These are phyloP conservation scores for Magnusiomyces magnusii DNA, from an alignment of 1,139 yeast species.

Conservation along the genomic window DNA sequence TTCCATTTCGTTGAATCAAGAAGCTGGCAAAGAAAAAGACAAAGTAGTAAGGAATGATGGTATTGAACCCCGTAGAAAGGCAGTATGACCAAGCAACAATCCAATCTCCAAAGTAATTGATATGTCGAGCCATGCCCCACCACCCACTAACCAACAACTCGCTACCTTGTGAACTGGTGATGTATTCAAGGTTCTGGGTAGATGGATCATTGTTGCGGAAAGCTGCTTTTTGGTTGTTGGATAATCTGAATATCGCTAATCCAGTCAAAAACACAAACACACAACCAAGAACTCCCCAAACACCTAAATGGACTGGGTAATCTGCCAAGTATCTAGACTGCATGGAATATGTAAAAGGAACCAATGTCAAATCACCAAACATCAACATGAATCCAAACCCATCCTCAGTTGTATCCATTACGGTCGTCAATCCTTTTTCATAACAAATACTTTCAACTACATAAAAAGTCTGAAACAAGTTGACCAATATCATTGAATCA, in stretches of 20 bases:
- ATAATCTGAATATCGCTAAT: constrained; percentile 70
- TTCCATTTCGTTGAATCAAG: constrained; percentile 74
- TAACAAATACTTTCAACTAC: constrained; percentile 87
- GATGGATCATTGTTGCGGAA: constrained; percentile 73
- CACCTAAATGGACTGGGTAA: constrained; percentile 54
- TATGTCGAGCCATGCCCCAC: constrained; percentile 94
- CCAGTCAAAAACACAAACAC: constrained; percentile 49
- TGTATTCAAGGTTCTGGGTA: constrained; percentile 53
- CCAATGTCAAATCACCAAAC: constrained; percentile 88
- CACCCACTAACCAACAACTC: constrained; percentile 82
- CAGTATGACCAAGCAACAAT: constrained; percentile 90
- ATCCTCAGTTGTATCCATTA: constrained; percentile 95
- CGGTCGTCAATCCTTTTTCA: constrained; percentile 80
- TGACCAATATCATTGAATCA: constrained; percentile 67
- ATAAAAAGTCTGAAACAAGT: constrained; percentile 67
- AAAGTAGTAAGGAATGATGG: constrained; percentile 83
- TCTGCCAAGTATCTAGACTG: constrained; percentile 77
- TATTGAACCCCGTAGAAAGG: constrained; percentile 74
- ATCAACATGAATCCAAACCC: constrained; percentile 96
- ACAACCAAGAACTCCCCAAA: constrained; percentile 32
- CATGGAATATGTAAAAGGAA: constrained; percentile 87
- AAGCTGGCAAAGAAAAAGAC: constrained; percentile 74
- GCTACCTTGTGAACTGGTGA: constrained; percentile 70
- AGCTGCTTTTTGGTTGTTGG: constrained; percentile 78
- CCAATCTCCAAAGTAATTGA: constrained; percentile 96